These are phyloP conservation scores for Trichomonas tenax DNA, from an alignment of 208 protist species.

Conservation along the genomic window DNA sequence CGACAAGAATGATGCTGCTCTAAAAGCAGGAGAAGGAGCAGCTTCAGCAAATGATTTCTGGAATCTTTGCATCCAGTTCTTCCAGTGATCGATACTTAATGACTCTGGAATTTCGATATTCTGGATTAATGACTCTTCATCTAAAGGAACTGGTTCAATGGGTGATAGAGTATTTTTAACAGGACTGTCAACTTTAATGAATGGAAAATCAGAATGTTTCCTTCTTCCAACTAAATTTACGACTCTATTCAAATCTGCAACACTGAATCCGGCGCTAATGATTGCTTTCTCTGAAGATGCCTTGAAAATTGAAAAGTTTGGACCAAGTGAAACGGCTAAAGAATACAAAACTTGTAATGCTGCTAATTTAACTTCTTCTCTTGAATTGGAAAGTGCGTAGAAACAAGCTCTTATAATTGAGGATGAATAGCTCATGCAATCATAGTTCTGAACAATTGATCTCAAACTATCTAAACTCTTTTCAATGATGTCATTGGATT, in stretches of 20 bases:
- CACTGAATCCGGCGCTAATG: too few species aligned
- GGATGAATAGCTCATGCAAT: neutral
- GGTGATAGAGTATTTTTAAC: neutral
- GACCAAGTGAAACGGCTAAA: neutral
- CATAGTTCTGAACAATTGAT: neutral
- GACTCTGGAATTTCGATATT: neutral
- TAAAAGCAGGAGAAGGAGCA: neutral
- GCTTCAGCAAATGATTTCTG: neutral
- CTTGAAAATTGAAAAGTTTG: neutral
- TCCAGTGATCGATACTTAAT: neutral
- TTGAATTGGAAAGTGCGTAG: too few species aligned
- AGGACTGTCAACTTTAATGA: neutral
- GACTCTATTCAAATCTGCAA: neutral
- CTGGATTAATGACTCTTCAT: neutral
- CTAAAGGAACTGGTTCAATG: neutral
- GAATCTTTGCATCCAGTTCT: neutral
- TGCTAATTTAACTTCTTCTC: neutral
- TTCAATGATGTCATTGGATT: neutral
- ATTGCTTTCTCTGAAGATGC: neutral
- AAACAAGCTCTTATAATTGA: neutral
- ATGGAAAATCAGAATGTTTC: neutral
- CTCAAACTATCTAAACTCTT: neutral
- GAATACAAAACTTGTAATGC: conserved; percentile 7
- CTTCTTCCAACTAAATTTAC: too few species aligned
- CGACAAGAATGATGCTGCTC: neutral